phyloP scores from a whole-genome alignment of 257 asterid species.

The Henckelia pumila region DNA sequence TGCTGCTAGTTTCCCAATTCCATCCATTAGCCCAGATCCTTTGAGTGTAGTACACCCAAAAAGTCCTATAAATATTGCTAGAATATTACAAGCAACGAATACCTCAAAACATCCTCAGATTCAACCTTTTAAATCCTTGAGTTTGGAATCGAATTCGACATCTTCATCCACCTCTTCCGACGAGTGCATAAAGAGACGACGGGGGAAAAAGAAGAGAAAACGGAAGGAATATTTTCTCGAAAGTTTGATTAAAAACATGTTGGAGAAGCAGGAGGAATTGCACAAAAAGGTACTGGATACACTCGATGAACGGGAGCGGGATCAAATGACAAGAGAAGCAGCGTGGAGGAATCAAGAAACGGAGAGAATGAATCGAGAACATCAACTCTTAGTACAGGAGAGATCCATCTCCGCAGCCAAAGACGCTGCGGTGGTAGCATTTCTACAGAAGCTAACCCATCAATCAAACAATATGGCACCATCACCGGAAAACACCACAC shows the following conservation, averaged over 20 bases:
- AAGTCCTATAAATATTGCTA: slow-evolving; percentile 2
- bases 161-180: slow-evolving; percentile 80
- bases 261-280: slow-evolving; percentile 69
- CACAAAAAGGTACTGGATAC: slow-evolving; percentile 64
- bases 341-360: slow-evolving; percentile 72
- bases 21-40: slow-evolving; percentile 46
- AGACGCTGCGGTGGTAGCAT: slow-evolving; percentile 71
- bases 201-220: slow-evolving; percentile 66
- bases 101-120: slow-evolving; percentile 26
- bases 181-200: slow-evolving; percentile 56
- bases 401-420: slow-evolving; percentile 76
- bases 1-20: slow-evolving; percentile 12
- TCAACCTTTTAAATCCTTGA: not conserved
- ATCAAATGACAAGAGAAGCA: slow-evolving; percentile 64
- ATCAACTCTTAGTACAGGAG: slow-evolving; percentile 67
- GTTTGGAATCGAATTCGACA: slow-evolving; percentile 40
- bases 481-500: not conserved
- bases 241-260: slow-evolving; percentile 53
- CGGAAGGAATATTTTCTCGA: slow-evolving; percentile 68
- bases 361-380: slow-evolving; percentile 68
- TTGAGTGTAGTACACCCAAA: slow-evolving; percentile 27
- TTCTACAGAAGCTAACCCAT: slow-evolving; percentile 58
- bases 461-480: slow-evolving; percentile 44
- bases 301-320: slow-evolving; percentile 68
- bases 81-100: slow-evolving; percentile 1